Evolutionary conservation across 768 basidiomycete genomes (phyloP).

Genomic region (Boletus rubropictus): DNA sequence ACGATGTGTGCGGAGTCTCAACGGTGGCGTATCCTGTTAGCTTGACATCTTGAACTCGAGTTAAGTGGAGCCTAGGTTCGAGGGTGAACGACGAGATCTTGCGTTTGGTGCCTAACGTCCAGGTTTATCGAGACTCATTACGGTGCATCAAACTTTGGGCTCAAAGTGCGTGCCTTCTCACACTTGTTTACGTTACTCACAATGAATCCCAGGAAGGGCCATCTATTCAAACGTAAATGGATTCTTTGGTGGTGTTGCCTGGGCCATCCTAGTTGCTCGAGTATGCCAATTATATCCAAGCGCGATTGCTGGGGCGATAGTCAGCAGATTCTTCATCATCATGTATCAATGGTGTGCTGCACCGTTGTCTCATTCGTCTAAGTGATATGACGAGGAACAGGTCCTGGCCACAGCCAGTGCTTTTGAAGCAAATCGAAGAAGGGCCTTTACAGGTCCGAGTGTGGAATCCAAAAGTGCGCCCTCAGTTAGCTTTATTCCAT

Average conservation of each 20-base stretch:
- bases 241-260: constrained; percentile 96
- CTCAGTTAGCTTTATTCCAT: background rate
- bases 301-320: constrained; percentile 89
- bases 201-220: constrained; percentile 61
- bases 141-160: constrained; percentile 99
- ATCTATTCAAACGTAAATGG: constrained; percentile 98
- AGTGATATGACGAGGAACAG: constrained; percentile 37
- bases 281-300: constrained; percentile 98
- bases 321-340: constrained; percentile 97
- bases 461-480: constrained; percentile 89
- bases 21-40: constrained; percentile 44
- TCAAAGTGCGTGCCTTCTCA: constrained; percentile 56
- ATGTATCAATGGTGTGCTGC: constrained; percentile 88
- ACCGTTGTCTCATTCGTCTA: background rate
- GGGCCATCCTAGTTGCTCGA: constrained; percentile 98
- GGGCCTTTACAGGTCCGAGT: constrained; percentile 90
- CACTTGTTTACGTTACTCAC: constrained; percentile 3
- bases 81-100: constrained; percentile 95
- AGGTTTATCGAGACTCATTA: constrained; percentile 90
- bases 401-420: constrained; percentile 98
- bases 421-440: constrained; percentile 94
- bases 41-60: constrained; percentile 1
- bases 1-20: constrained; percentile 89
- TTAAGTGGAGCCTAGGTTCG: constrained; percentile 54
- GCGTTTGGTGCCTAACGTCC: constrained; percentile 88